A percentile compares a stretch with the other conserved stretches of the same genome.
phyloP scores from a whole-genome alignment of 148 eudicot genomes.

The Cornus controversa region DNA sequence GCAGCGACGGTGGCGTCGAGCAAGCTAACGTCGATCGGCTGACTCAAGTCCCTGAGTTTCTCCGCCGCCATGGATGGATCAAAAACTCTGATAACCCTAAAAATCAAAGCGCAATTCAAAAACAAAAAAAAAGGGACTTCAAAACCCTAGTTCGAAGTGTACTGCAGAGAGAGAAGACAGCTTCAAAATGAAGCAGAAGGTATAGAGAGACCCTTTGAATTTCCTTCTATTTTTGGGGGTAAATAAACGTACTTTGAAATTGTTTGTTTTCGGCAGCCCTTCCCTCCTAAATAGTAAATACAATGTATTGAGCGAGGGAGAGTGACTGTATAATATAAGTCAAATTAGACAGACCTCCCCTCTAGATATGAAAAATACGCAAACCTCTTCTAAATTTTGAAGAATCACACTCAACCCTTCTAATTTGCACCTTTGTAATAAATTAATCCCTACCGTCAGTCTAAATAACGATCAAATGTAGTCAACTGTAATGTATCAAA shows the following conservation, averaged over 20 bases:
- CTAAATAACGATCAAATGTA: too few relatives aligned
- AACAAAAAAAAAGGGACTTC: background rate
- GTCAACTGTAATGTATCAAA: too few relatives aligned
- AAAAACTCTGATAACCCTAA: slow-evolving; percentile 20
- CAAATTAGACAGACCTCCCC: too few relatives aligned
- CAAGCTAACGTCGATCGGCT: slow-evolving; percentile 82
- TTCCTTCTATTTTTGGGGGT: too few relatives aligned
- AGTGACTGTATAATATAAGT: too few relatives aligned
- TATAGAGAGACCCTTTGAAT: background rate
- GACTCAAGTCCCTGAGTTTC: slow-evolving; percentile 85
- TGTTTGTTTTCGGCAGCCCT: background rate
- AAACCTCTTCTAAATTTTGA: too few relatives aligned
- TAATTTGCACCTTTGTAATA: too few relatives aligned
- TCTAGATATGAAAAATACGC: too few relatives aligned
- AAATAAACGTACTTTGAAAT: slow-evolving; percentile 20
- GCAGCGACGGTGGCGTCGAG: slow-evolving; percentile 94
- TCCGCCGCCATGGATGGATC: slow-evolving; percentile 77
- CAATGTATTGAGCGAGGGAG: too few relatives aligned
- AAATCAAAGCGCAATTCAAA: slow-evolving; percentile 9
- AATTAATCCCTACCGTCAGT: too few relatives aligned
- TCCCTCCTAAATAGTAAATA: slow-evolving; percentile 20
- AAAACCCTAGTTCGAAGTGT: slow-evolving; percentile 38
- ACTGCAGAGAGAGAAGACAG: slow-evolving; percentile 35
- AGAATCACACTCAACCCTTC: too few relatives aligned
- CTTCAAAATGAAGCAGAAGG: slow-evolving; percentile 66